Evolutionary conservation across 2,329 filamentous ascomycete species (phyloP), one percentile per base, ranked within the genome.

Genomic region (Cladosporium sp.): DNA sequence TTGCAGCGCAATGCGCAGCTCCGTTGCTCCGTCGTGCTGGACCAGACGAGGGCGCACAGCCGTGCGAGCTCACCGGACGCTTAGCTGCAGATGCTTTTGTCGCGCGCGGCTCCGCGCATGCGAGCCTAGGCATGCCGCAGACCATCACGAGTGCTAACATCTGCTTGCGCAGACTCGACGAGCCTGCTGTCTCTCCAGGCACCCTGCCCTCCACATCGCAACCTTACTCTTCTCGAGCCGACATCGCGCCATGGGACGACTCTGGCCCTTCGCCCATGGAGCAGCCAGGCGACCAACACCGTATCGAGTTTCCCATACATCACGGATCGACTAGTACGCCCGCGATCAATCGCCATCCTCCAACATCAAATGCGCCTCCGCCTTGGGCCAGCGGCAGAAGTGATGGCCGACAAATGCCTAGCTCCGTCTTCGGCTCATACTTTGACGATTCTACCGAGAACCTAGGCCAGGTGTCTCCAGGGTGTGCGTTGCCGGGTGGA

Each of bases 371-470:
- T 40, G 71, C 75, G 59, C 72, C 75, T 35, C 73, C 75, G 54
- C 72, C 76, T 54, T 82, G 80, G 59, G 58, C 42, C 63, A 59
- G 42, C 49, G 67, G 69, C 42, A 61, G 59, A 34, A 62, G 65
- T 32, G 63, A 60, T 53, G 57, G 54, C 49, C 56, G 51, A 35
- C 61, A 63, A 41, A 72, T 75, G 68, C 67, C 73, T 16, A 68
- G 70, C 38, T 73, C 69, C 53, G 69, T 75, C 40, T 77, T 73
- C 54, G 65, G 68, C 44, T 86, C 76, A 67, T 90, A 89, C 70
- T 86, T 82, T 71, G 83, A 89, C 68, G 84, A 90, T 65, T 88
- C 85, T 33, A 85, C 79, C 72, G 87, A 91, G 63, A 85, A 83
- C 64, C 65, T 86, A 11, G 63, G 70, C 13, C 89, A 89, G 61